Conservation (phyloP, 805 yeast genomes). For the Starmerella kuoi region DNA sequence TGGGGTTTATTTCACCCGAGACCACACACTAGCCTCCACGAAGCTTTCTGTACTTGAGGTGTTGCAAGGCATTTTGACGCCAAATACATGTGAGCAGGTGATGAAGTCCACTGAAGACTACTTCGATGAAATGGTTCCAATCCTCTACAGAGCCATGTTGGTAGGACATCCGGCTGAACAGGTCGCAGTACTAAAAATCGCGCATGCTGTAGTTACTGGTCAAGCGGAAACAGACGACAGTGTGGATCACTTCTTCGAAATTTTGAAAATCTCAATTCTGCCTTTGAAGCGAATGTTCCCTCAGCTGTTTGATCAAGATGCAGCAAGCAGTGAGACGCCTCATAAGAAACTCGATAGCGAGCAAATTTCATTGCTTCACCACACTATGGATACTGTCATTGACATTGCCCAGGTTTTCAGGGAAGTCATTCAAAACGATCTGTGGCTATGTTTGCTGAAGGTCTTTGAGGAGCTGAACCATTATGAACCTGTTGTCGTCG, state of each 20-base stretch:
- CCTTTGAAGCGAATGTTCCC: slow-evolving; percentile 53
- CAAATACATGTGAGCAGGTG: slow-evolving; percentile 44
- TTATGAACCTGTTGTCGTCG: slow-evolving; percentile 34
- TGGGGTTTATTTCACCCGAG: not conserved
- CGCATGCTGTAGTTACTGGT: slow-evolving; percentile 41
- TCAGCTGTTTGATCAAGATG: slow-evolving; percentile 37
- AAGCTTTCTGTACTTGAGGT: slow-evolving; percentile 36
- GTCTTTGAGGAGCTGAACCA: slow-evolving; percentile 39
- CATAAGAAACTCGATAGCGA: slow-evolving; percentile 1
- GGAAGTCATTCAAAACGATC: slow-evolving; percentile 52
- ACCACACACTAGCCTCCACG: slow-evolving; percentile 15
- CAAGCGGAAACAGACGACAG: slow-evolving; percentile 38
- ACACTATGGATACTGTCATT: slow-evolving; percentile 41
- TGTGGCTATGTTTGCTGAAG: slow-evolving; percentile 57
- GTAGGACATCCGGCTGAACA: slow-evolving; percentile 42
- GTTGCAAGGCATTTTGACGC: slow-evolving; percentile 44
- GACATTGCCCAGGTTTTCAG: slow-evolving; percentile 57
- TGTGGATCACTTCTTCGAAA: slow-evolving; percentile 72
- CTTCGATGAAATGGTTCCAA: slow-evolving; percentile 62
- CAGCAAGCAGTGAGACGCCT: not conserved
- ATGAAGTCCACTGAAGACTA: slow-evolving; percentile 25
- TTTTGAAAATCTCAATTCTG: slow-evolving; percentile 55
- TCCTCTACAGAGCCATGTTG: slow-evolving; percentile 58
- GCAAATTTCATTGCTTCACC: slow-evolving; percentile 33
- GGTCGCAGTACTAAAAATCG: slow-evolving; percentile 40